These are phyloP conservation scores for Phytopythium boreale DNA, from an alignment of 352 stramenopile species.

Conservation along the genomic window DNA sequence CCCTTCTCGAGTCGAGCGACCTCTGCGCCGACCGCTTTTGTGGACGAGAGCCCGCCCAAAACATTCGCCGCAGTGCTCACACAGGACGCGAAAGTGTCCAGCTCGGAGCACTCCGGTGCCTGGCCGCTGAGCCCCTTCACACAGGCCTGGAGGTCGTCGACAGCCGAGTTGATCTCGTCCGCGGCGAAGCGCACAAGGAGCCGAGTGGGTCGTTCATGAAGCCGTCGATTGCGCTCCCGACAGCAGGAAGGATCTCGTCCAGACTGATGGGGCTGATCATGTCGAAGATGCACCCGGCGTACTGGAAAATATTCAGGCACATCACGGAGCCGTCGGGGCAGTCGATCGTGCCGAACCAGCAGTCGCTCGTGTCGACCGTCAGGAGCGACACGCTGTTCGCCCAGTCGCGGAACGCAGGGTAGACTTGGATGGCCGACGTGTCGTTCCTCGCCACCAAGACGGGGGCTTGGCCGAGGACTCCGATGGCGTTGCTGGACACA, in stretches of 20 bases:
- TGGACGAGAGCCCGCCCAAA: neutral
- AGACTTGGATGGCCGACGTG: neutral
- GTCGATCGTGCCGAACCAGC: neutral
- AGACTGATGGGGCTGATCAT: neutral
- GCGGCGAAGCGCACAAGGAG: neutral
- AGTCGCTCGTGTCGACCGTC: neutral
- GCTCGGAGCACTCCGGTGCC: neutral
- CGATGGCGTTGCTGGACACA: too few species aligned
- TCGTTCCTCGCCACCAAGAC: neutral
- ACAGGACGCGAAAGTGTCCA: neutral
- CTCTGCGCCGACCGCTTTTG: neutral
- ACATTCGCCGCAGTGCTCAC: neutral
- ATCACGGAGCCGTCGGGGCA: neutral
- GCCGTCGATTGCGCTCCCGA: neutral
- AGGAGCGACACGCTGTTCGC: neutral
- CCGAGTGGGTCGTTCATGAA: neutral
- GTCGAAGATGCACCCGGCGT: neutral
- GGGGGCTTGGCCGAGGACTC: neutral
- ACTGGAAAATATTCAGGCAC: neutral
- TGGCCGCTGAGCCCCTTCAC: slow-evolving; percentile 1
- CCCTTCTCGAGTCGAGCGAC: neutral
- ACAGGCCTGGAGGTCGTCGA: neutral
- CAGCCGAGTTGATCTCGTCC: neutral
- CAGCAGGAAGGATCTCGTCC: neutral
- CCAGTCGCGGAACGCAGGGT: neutral